Evolutionary conservation across 768 basidiomycete genomes (phyloP).

Genomic region (Serendipita sp.): DNA sequence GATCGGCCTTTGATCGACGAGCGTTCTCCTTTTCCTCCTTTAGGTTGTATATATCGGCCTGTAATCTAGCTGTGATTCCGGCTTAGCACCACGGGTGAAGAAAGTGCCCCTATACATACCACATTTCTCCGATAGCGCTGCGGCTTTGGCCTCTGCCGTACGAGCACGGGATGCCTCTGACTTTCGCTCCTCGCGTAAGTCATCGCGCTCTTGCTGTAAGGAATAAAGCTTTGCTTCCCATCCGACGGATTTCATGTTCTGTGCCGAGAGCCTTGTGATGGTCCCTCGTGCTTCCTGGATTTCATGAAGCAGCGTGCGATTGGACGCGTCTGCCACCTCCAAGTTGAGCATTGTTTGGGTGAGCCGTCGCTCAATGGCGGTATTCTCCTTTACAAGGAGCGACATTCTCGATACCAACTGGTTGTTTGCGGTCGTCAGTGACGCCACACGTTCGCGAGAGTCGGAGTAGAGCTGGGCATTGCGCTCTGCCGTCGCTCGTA

Average conservation of each 20-base stretch:
- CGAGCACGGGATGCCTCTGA: constrained; percentile 46
- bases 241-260: constrained; percentile 54
- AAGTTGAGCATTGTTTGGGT: constrained; percentile 66
- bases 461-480: constrained; percentile 9
- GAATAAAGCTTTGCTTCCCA: constrained; percentile 50
- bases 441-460: constrained; percentile 18
- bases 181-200: constrained; percentile 38
- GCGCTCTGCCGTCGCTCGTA: constrained; percentile 11
- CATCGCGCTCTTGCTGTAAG: constrained; percentile 63
- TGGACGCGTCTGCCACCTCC: constrained; percentile 67
- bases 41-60: constrained; percentile 46
- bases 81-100: not conserved
- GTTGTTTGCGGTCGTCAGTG: constrained; percentile 14
- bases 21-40: constrained; percentile 48
- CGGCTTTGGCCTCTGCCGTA: constrained; percentile 49
- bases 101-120: constrained; percentile 26
- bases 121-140: constrained; percentile 49
- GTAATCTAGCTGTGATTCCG: constrained; percentile 41
- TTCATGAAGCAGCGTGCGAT: constrained; percentile 55
- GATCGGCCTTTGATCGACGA: constrained; percentile 42
- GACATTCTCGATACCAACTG: constrained; percentile 24
- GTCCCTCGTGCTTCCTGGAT: constrained; percentile 55
- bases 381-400: constrained; percentile 38
- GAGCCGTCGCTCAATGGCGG: constrained; percentile 52
- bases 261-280: constrained; percentile 50